Conservation (phyloP, 306 rosid genomes). For the Vicia faba region DNA sequence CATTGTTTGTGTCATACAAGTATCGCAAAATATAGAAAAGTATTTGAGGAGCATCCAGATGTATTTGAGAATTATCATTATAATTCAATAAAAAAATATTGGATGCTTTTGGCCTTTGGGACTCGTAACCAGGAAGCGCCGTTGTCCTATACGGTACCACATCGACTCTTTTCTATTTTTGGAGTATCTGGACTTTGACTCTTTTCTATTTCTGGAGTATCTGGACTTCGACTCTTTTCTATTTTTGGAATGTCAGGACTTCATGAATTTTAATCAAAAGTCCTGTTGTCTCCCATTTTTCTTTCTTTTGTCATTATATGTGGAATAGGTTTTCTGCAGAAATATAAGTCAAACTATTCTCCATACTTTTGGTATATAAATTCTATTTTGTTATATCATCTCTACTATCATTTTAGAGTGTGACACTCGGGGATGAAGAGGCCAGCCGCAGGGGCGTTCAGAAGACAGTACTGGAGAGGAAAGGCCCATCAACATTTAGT, state of each 20-base stretch:
- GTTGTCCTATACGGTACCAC: neutral
- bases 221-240: neutral
- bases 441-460: slow-evolving; percentile 93
- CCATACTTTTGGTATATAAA: slow-evolving; percentile 17
- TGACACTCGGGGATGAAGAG: slow-evolving; percentile 96
- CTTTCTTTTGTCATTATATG: neutral
- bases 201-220: neutral
- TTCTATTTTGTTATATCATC: slow-evolving; percentile 34
- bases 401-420: slow-evolving; percentile 62
- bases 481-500: slow-evolving; percentile 89
- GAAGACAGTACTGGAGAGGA: slow-evolving; percentile 93
- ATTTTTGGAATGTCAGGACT: neutral
- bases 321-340: neutral
- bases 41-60: neutral
- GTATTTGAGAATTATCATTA: neutral
- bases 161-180: neutral
- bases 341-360: slow-evolving; percentile 4
- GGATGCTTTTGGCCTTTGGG: neutral
- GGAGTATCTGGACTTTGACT: neutral
- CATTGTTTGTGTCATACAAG: neutral
- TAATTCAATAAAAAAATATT: neutral
- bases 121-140: neutral
- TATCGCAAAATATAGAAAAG: neutral
- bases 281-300: neutral
- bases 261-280: slow-evolving; percentile 5